These are phyloP conservation scores for Wallacemonas sp. DNA, from an alignment of 208 protist genomes.

Conservation along the genomic window DNA sequence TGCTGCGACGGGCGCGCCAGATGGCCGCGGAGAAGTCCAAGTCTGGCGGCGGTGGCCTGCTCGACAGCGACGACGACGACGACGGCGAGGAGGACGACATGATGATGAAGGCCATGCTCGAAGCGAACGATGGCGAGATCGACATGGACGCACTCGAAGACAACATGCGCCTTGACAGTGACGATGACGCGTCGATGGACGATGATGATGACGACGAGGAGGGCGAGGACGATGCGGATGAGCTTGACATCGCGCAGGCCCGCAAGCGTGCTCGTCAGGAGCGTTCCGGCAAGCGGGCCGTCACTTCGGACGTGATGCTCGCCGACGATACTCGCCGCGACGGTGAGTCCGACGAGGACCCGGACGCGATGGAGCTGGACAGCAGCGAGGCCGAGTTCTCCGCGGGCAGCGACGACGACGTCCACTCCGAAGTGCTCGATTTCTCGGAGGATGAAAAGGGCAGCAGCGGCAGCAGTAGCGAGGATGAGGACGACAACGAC, in stretches of 20 bases:
- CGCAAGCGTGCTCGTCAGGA: slow-evolving; percentile 7
- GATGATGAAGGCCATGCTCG: slow-evolving; percentile 38
- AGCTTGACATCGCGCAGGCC: slow-evolving; percentile 11
- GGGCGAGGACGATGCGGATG: slow-evolving; percentile 18
- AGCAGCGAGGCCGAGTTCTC: slow-evolving; percentile 29
- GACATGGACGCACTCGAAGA: slow-evolving; percentile 46
- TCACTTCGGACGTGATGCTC: slow-evolving; percentile 28
- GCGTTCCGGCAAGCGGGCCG: slow-evolving; percentile 8
- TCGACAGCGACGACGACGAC: slow-evolving; percentile 16
- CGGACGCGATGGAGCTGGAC: slow-evolving; percentile 21
- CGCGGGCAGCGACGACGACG: slow-evolving; percentile 38
- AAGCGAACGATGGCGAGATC: slow-evolving; percentile 31
- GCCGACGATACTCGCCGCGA: slow-evolving; percentile 22
- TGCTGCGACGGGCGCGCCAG: slow-evolving; percentile 37
- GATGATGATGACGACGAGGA: slow-evolving; percentile 25
- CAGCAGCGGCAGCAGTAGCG: slow-evolving; percentile 15
- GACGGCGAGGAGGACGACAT: slow-evolving; percentile 26
- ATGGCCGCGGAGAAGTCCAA: slow-evolving; percentile 20
- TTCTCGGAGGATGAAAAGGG: slow-evolving; percentile 17
- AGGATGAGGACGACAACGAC: slow-evolving; percentile 20
- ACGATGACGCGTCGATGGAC: slow-evolving; percentile 19
- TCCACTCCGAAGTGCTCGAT: slow-evolving; percentile 26
- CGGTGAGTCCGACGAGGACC: slow-evolving; percentile 38
- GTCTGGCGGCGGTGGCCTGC: slow-evolving; percentile 1
- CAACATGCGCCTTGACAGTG: slow-evolving; percentile 23